Percentiles rank a stretch among this genome's conserved stretches.
Conservation (phyloP, 441 rosid species). For the Corymbia citriodora region DNA sequence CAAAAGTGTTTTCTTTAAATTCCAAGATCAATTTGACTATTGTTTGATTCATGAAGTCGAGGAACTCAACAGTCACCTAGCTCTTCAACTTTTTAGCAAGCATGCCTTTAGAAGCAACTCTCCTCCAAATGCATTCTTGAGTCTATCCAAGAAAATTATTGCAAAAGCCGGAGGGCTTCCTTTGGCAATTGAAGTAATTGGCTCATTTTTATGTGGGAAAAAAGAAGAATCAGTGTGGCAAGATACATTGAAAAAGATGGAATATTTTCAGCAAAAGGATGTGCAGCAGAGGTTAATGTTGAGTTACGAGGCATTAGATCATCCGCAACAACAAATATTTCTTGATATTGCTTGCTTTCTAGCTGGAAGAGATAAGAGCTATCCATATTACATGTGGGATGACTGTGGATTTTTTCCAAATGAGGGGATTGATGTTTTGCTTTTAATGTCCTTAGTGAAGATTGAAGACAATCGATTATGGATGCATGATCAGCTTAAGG, state of each 20-base stretch:
- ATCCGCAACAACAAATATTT: background rate
- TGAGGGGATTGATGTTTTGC: background rate
- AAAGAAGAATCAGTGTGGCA: background rate
- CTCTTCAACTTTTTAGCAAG: background rate
- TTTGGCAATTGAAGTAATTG: background rate
- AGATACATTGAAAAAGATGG: background rate
- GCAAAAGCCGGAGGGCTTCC: background rate
- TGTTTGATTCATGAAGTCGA: background rate
- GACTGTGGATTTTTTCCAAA: background rate
- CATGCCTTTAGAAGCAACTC: background rate
- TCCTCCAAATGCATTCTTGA: background rate
- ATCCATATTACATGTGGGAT: background rate
- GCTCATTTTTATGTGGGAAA: background rate
- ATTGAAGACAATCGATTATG: accelerated
- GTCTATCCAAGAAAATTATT: background rate
- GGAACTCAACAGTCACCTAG: background rate
- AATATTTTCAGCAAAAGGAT: accelerated
- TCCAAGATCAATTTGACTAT: background rate
- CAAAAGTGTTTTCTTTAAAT: accelerated
- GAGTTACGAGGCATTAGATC: background rate
- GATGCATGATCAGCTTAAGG: background rate
- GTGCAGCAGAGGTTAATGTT: too few species aligned
- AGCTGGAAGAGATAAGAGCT: accelerated
- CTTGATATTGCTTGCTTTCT: background rate
- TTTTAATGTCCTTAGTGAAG: background rate